phyloP scores from a whole-genome alignment of 805 yeast species.

The Saccharomyces mikatae region DNA sequence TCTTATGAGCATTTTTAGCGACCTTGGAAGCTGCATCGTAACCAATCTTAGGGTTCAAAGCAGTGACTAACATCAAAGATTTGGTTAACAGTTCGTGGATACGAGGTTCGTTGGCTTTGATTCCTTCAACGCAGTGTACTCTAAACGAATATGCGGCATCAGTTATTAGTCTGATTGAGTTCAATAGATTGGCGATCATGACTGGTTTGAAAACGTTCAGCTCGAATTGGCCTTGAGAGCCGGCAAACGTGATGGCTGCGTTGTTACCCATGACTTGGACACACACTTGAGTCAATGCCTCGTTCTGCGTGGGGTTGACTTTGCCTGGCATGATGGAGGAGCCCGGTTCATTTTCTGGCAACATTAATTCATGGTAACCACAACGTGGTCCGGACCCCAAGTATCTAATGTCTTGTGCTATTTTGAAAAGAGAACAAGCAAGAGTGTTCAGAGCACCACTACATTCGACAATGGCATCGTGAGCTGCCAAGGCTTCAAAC shows the following conservation, averaged over 20 bases:
- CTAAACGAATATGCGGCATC: constrained; percentile 90
- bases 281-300: constrained; percentile 97
- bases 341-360: constrained; percentile 99
- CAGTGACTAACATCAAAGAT: constrained; percentile 96
- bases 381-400: constrained; percentile 99
- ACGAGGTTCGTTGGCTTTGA: constrained; percentile 78
- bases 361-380: constrained; percentile 91
- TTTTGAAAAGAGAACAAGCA: constrained; percentile 88
- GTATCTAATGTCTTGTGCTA: constrained; percentile 96
- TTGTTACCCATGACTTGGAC: constrained; percentile 97
- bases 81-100: constrained; percentile 84
- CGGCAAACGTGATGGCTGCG: constrained; percentile 90
- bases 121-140: constrained; percentile 90
- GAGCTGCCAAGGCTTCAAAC: constrained; percentile 98
- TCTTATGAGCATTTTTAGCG: constrained; percentile 97
- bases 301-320: constrained; percentile 98
- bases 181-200: constrained; percentile 80
- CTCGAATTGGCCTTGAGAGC: constrained; percentile 98
- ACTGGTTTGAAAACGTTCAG: constrained; percentile 97
- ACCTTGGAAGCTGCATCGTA: constrained; percentile 96
- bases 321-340: constrained; percentile 99
- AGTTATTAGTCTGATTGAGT: constrained; percentile 79
- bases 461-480: constrained; percentile 96
- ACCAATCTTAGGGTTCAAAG: constrained; percentile 97
- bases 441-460: constrained; percentile 95